Percentiles rank a stretch among this genome's conserved stretches.
Conservation (phyloP, 73 alveolate genomes). For the Urostyla sp. region DNA sequence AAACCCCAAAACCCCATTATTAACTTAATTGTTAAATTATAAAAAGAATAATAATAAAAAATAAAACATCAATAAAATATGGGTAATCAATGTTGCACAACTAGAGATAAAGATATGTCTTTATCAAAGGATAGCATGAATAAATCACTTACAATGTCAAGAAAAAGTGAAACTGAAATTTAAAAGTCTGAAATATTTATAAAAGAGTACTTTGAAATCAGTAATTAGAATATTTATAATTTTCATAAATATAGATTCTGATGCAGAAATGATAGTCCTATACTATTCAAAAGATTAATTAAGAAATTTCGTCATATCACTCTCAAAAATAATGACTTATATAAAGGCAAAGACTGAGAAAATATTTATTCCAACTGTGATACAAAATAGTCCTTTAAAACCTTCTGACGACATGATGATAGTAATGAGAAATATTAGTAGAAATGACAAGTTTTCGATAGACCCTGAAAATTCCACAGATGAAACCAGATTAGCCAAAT, state of each 20-base stretch:
- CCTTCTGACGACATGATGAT: conserved; percentile 3
- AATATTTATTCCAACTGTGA: neutral
- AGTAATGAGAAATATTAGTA: neutral
- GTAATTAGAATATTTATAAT: conserved; percentile 1
- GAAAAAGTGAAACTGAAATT: conserved; percentile 1
- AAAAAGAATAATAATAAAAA: too few species aligned
- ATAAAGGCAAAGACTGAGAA: conserved; percentile 11
- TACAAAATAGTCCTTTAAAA: conserved; percentile 15
- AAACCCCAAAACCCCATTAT: too few species aligned
- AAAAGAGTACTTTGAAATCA: conserved; percentile 3
- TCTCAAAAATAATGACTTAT: neutral
- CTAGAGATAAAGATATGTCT: conserved; percentile 19
- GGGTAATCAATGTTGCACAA: conserved; percentile 41
- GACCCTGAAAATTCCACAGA: conserved; percentile 12
- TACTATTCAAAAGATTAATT: conserved; percentile 3
- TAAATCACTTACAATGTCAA: neutral
- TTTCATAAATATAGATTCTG: conserved; percentile 19
- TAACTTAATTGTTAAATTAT: too few species aligned
- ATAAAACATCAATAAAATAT: too few species aligned
- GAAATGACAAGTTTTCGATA: conserved; percentile 1
- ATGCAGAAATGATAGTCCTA: neutral
- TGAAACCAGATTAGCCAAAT: conserved; percentile 5
- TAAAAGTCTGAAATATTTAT: neutral
- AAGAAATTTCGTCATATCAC: neutral
- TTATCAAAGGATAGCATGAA: too few species aligned